Evolutionary conservation across 78 protist species (phyloP), one percentile per base, ranked within the genome.

Genomic region (Cavenderia fasciculata): DNA sequence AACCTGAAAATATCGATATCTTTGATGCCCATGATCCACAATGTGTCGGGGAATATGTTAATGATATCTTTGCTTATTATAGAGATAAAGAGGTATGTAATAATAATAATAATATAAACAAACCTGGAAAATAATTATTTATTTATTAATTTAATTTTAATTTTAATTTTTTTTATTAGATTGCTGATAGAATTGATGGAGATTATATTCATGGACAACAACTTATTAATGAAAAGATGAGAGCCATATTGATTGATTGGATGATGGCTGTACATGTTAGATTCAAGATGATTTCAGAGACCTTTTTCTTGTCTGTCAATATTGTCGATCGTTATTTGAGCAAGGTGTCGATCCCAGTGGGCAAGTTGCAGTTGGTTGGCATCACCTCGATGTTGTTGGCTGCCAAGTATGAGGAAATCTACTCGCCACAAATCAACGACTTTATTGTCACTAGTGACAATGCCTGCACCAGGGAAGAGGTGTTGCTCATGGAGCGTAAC

Each of bases 341-440:
- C 19, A 47, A 23, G 43, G 63, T 41, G 2, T 59, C 12, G 36
- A 73, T 76, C 68, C 74, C 95, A 34, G 54, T 85, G 0, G 36
- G 36, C 29, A 59, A 73, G 41, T 72, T 98, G 33, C 99, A 98
- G 84, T 92, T 99, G 14, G 98, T 97, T 19, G 99, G 99, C 44
- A 91, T 97, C 66, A 94, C 98, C 19, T 61, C 97, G 18, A 97
- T 98, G 94, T 92, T 97, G 69, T 76, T 99, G 40, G 99, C 99
- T 27, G 84, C 97, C 61, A 99, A 99, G 91, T 97, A 93, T 93
- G 99, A 99, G 74, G 99, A 99, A 93, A 96, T 98, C 76, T 97
- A 90, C 77, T 59, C 99, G 21, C 99, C 99, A 14, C 95, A 94
- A 69, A 94, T 96, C 56, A 59, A 86, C 38, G 99, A 98, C 76